Base-by-base conservation (phyloP, 2,329 filamentous ascomycete species). In the Stachybotrys chlorohalonatus region DNA sequence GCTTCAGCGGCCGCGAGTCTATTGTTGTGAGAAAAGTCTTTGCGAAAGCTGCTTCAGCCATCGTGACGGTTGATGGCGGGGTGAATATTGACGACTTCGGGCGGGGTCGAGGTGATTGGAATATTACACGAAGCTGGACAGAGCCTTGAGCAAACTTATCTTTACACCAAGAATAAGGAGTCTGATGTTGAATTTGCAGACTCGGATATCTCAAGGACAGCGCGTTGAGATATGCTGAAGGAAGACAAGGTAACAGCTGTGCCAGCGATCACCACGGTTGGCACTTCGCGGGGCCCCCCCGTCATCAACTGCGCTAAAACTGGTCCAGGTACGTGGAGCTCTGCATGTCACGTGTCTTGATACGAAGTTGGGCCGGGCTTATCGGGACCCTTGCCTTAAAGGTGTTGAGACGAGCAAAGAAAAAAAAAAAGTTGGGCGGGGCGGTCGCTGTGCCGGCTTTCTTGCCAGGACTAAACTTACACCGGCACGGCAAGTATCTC, bases 11-110 rank as follows among this genome's bases (percentile, higher is more conserved):
- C 52, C 86, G 85, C 57, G 84, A 82, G 72, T 95, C 90, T 58
- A 97, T 82, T 24, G 84, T 81, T 53, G 85, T 77, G 62, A 99
- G 84, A 72, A 95, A 96, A 36, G 83, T 79, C 72, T 88, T 90
- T 63, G 90, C 87, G 70, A 96, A 97, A 52, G 84, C 76, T 57
- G 92, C 73, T 79, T 96, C 92, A n/a, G 87, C 80, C 87, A 92
- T 92, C 60, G 57, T 68, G 66, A 59, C 54, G 56, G 57, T 15
- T 45, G 59, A 53, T 7, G 49, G 9, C 11, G 11, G 16, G 11
- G 11, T 32, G 9, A 31, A 31, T 36, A 16, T 36, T 8, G 24
- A 6, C 2, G 36, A 2, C 9, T 42, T 42, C 13, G 8, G 36
- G 36, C 36, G 36, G 36, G 36, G 13, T 42, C 13, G 24, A 24